Percentiles rank a stretch among this genome's conserved stretches.
These are phyloP conservation scores for Chenopodium quinoa DNA, from an alignment of 148 eudicot species.

Conservation along the genomic window DNA sequence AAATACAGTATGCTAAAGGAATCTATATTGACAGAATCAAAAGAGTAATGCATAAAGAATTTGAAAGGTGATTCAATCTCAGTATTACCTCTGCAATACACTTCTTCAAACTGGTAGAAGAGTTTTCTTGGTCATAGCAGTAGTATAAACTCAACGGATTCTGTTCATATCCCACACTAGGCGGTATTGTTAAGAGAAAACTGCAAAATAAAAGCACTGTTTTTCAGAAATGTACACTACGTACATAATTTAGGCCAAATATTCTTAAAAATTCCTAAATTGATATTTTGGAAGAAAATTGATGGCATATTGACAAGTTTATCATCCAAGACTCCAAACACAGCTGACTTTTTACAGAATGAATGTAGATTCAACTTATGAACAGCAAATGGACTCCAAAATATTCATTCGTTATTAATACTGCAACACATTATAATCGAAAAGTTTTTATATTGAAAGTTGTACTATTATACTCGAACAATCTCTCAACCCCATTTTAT, in stretches of 20 bases:
- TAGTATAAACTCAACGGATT: slow-evolving; percentile 90
- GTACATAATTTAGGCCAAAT: neutral
- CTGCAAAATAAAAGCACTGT: slow-evolving; percentile 38
- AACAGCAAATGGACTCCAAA: no score
- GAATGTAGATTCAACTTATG: no score
- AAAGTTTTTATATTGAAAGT: no score
- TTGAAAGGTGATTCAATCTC: no score
- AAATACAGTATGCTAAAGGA: no score
- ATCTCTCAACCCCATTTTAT: no score
- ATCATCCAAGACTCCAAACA: neutral
- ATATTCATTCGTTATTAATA: no score
- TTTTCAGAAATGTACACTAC: neutral
- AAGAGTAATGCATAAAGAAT: no score
- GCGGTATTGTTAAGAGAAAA: slow-evolving; percentile 78
- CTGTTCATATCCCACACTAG: slow-evolving; percentile 91
- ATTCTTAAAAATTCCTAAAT: neutral
- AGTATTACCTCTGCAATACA: slow-evolving; percentile 85
- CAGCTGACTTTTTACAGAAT: neutral
- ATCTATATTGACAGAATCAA: no score
- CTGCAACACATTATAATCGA: no score
- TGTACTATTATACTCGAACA: no score
- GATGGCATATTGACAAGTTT: neutral
- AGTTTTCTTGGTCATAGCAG: slow-evolving; percentile 70
- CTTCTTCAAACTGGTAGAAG: slow-evolving; percentile 50
- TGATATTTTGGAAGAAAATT: neutral